Conservation (phyloP, 352 stramenopile species). For the Nothophytophthora sp. region DNA sequence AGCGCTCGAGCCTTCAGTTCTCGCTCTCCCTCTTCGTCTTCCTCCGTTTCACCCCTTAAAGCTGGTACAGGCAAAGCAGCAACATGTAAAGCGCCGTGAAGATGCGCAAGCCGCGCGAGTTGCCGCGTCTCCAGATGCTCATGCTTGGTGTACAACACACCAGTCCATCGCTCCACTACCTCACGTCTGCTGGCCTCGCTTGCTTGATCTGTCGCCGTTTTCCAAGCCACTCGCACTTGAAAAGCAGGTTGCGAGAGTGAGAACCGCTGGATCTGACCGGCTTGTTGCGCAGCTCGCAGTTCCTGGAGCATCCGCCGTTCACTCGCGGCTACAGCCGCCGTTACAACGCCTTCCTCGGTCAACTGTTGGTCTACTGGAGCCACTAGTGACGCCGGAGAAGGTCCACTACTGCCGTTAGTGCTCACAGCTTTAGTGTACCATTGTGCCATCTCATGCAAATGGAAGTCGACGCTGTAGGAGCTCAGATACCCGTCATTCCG, state of each 20-base stretch:
- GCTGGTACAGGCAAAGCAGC: slow-evolving; percentile 30
- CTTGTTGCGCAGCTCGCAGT: slow-evolving; percentile 48
- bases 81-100: slow-evolving; percentile 55
- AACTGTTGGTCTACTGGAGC: slow-evolving; percentile 15
- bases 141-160: slow-evolving; percentile 62
- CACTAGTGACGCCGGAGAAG: neutral
- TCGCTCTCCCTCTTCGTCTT: slow-evolving; percentile 18
- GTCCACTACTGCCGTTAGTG: slow-evolving; percentile 2
- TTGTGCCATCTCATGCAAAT: slow-evolving; percentile 55
- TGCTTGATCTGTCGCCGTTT: neutral
- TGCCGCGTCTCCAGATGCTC: slow-evolving; percentile 56
- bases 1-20: slow-evolving; percentile 33
- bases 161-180: slow-evolving; percentile 36
- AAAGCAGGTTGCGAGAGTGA: slow-evolving; percentile 55
- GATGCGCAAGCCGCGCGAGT: slow-evolving; percentile 49
- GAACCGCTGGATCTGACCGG: slow-evolving; percentile 59
- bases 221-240: slow-evolving; percentile 47
- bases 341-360: slow-evolving; percentile 14
- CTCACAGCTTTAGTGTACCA: slow-evolving; percentile 22
- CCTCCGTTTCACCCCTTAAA: slow-evolving; percentile 3
- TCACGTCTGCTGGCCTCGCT: slow-evolving; percentile 5
- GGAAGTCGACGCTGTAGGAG: slow-evolving; percentile 50
- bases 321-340: slow-evolving; percentile 26
- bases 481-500: slow-evolving; percentile 68
- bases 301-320: slow-evolving; percentile 55